Conservation (phyloP, 345 rosid genomes). For the Toxicodendron radicans region DNA sequence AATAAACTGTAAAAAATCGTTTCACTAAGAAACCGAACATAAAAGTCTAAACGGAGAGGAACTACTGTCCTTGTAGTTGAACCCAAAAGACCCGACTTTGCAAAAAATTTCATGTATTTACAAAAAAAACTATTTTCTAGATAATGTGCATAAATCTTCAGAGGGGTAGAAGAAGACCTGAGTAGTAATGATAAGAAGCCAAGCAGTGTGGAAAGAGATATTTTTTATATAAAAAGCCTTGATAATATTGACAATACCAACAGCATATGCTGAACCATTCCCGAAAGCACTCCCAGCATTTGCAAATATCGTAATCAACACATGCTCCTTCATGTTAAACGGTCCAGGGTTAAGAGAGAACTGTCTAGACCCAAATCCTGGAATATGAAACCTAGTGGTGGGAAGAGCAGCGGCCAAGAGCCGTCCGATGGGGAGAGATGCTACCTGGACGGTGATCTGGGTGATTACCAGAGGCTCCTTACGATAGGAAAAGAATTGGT, state of each 20-base stretch:
- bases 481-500: constrained; percentile 30
- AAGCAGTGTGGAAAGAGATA: constrained; percentile 32
- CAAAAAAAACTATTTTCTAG: background rate
- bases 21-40: too few relatives aligned
- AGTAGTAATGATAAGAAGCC: constrained; percentile 44
- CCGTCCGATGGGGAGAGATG: constrained; percentile 39
- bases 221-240: constrained; percentile 34
- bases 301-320: constrained; percentile 38
- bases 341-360: constrained; percentile 42
- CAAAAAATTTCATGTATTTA: too few relatives aligned
- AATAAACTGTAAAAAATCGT: too few relatives aligned
- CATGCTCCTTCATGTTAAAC: constrained; percentile 42
- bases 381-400: constrained; percentile 22
- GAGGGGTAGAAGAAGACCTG: constrained; percentile 27
- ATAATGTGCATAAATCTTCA: background rate
- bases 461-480: constrained; percentile 32
- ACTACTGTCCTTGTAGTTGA: too few relatives aligned
- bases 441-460: constrained; percentile 34
- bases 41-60: too few relatives aligned
- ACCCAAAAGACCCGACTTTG: too few relatives aligned
- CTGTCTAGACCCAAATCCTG: constrained; percentile 28
- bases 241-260: constrained; percentile 36
- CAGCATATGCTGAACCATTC: constrained; percentile 37
- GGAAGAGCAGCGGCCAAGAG: constrained; percentile 42
- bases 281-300: constrained; percentile 37